These are phyloP conservation scores for Spencermartinsiella ligniputridi DNA, from an alignment of 1,139 yeast species.

Conservation along the genomic window DNA sequence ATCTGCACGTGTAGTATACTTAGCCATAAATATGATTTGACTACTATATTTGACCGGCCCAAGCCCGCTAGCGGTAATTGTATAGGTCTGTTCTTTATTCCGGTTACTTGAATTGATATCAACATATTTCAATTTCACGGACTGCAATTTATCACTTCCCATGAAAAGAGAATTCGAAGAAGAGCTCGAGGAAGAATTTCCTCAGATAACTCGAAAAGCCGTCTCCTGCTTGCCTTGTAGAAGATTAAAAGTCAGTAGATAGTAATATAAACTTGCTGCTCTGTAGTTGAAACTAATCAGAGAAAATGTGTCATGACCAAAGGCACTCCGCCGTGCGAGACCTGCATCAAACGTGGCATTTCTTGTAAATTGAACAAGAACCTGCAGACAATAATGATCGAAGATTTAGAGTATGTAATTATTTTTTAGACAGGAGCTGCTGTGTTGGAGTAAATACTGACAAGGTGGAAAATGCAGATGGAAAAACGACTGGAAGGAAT, in stretches of 20 bases:
- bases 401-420: conserved; percentile 3
- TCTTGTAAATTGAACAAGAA: conserved; percentile 4
- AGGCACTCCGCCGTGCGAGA: conserved; percentile 4
- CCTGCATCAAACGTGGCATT: conserved; percentile 2
- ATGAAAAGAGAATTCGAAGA: not conserved
- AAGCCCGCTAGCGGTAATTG: no score
- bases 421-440: no score
- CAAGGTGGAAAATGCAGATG: conserved; percentile 4
- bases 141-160: no score
- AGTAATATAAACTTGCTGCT: not conserved
- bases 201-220: conserved; percentile 2
- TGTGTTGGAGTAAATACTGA: no score
- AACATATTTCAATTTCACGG: no score
- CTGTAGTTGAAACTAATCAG: not conserved
- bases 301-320: conserved; percentile 2
- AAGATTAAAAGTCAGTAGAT: conserved; percentile 2
- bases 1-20: no score
- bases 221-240: conserved; percentile 4
- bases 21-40: no score
- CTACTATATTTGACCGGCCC: no score
- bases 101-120: no score
- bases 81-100: no score
- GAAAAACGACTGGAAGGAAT: conserved; percentile 1
- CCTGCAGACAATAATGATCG: conserved; percentile 3
- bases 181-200: not conserved